These are phyloP conservation scores for Gynandropsis gynandra DNA, from an alignment of 345 rosid species.

Conservation along the genomic window DNA sequence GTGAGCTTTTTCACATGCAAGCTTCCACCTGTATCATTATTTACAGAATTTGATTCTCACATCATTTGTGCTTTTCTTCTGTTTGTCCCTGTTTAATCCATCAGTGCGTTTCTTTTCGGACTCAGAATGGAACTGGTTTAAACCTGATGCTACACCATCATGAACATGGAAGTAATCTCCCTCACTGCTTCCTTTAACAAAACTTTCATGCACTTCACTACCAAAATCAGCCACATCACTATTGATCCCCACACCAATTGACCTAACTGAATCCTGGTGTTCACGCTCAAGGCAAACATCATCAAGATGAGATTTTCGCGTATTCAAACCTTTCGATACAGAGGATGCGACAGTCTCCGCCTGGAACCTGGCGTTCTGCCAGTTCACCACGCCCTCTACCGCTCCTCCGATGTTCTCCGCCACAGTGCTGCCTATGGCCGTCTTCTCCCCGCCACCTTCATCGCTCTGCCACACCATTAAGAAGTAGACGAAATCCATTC, in stretches of 20 bases:
- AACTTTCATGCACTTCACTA: slow-evolving; percentile 58
- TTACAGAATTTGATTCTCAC: slow-evolving; percentile 28
- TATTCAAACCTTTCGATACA: slow-evolving; percentile 37
- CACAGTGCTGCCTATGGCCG: too few species aligned
- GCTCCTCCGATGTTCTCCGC: too few species aligned
- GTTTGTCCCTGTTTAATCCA: slow-evolving; percentile 32
- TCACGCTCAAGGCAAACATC: slow-evolving; percentile 67
- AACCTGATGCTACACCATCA: slow-evolving; percentile 40
- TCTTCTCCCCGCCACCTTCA: too few species aligned
- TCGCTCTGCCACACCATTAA: too few species aligned
- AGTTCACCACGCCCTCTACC: too few species aligned
- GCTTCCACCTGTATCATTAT: slow-evolving; percentile 35
- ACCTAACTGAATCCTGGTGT: slow-evolving; percentile 79
- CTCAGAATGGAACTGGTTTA: slow-evolving; percentile 32
- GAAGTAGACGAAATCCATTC: too few species aligned
- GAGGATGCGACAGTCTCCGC: too few species aligned
- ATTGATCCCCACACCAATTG: slow-evolving; percentile 93
- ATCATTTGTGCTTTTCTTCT: slow-evolving; percentile 34
- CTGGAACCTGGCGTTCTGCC: too few species aligned
- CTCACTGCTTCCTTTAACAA: slow-evolving; percentile 79
- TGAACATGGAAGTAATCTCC: slow-evolving; percentile 64
- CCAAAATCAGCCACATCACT: slow-evolving; percentile 87
- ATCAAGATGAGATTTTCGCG: slow-evolving; percentile 38
- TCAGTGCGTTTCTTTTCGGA: slow-evolving; percentile 36
- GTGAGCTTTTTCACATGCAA: slow-evolving; percentile 34